Evolutionary conservation across 768 basidiomycete genomes (phyloP), one percentile per base, ranked within the genome.

Genomic region (Phlegmacium glaucopus): DNA sequence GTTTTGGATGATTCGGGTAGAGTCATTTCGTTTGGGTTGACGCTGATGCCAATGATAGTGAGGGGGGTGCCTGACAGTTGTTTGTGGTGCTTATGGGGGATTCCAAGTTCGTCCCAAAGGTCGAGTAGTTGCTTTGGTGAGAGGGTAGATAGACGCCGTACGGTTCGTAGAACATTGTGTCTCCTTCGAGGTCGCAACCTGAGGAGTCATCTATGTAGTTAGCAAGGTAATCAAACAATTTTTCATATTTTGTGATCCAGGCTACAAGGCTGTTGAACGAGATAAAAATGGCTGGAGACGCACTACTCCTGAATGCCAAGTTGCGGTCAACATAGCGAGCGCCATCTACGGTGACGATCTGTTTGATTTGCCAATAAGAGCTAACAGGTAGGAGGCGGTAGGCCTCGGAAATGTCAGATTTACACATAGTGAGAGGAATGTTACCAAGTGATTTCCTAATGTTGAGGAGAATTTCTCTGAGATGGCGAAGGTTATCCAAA

Each of bases 291-390:
- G 45, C 38, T 0, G 56, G 57, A 0, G 66, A 65, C 0, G 50
- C 61, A 0, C 38, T 9, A 0, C 57, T 53, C 0, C 68, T 62
- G 46, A 70, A 71, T 2, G 54, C 49, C n/a, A 62, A 60, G 1
- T 48, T 28, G 0, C 51, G 34, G 18, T 71, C 65, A 0, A 71
- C 47, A 42, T 65, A 50, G 0, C 29, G 26, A 0, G 16, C 2
- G 0, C 57, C 59, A 4, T 63, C 54, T n/a, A 72, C 44, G 0
- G 42, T 54, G 6, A 66, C 55, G 0, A 72, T 44, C 30, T 76
- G 74, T 13, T 68, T 68, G 1, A 75, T 48, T 39, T 77, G 71
- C 73, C 72, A 75, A 0, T 57, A 36, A 0, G 64, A 68, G 39
- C 73, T 66, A 50, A 72, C 57, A 0, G 72, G 75, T 9, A 72